Conservation (phyloP, 2,329 filamentous ascomycete genomes). For the Hypoxylon sp. region DNA sequence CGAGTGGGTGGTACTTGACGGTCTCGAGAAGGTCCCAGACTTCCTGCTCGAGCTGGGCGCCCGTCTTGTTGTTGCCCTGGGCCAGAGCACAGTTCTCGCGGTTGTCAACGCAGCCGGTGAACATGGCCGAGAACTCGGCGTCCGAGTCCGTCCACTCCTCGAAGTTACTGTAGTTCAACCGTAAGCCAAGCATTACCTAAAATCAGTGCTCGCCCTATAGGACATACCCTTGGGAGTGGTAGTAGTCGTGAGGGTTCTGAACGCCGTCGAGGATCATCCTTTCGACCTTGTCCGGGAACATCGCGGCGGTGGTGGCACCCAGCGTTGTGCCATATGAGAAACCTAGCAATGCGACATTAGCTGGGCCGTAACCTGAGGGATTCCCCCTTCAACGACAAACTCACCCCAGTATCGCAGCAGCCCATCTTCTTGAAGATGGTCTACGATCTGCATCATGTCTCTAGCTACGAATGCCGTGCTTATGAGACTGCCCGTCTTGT, state of each 20-base stretch:
- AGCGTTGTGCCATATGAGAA: slow-evolving; percentile 53
- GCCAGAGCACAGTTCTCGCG: slow-evolving; percentile 43
- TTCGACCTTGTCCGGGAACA: slow-evolving; percentile 53
- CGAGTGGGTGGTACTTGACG: slow-evolving; percentile 42
- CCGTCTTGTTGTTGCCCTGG: slow-evolving; percentile 39
- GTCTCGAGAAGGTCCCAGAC: slow-evolving; percentile 41
- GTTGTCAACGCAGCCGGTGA: slow-evolving; percentile 40
- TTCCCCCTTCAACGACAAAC: background rate
- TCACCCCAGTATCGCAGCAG: slow-evolving; percentile 49
- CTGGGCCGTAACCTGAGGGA: background rate
- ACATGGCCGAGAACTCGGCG: slow-evolving; percentile 42
- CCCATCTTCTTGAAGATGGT: slow-evolving; percentile 50
- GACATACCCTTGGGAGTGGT: slow-evolving; percentile 38
- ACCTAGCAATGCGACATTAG: slow-evolving; percentile 39
- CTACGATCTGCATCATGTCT: slow-evolving; percentile 51
- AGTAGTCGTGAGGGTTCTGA: slow-evolving; percentile 47
- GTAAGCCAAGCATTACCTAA: background rate
- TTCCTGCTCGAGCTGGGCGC: slow-evolving; percentile 53
- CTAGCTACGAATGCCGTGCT: slow-evolving; percentile 48
- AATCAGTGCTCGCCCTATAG: background rate
- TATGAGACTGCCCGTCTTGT: slow-evolving; percentile 40
- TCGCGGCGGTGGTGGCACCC: slow-evolving; percentile 50
- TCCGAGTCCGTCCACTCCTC: slow-evolving; percentile 42
- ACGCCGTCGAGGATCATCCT: slow-evolving; percentile 50
- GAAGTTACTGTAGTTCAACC: slow-evolving; percentile 33